phyloP scores from a whole-genome alignment of 1,284 basidiomycete genomes.

The Ganoderma multipileum region DNA sequence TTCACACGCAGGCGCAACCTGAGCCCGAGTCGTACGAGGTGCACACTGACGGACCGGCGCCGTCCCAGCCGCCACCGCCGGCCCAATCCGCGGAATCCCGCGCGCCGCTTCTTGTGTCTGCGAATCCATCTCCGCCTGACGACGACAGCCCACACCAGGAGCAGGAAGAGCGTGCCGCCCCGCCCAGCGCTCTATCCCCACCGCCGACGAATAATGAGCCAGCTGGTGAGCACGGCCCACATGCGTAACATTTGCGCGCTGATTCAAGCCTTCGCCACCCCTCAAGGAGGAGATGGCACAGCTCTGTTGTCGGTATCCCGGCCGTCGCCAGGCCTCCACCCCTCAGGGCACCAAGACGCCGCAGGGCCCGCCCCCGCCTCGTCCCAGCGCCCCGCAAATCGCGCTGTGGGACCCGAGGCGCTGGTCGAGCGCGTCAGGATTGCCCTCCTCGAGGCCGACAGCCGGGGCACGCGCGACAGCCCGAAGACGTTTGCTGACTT shows the following conservation, averaged over 20 bases:
- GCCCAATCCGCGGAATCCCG: not conserved
- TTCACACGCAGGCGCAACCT: too few relatives aligned
- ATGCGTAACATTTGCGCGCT: not conserved
- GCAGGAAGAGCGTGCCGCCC: not conserved
- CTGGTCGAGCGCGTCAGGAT: not conserved
- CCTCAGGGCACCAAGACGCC: not conserved
- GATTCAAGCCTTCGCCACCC: not conserved
- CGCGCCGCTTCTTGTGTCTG: not conserved
- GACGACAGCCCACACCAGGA: not conserved
- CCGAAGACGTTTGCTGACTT: slow-evolving; percentile 1
- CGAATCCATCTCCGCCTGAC: not conserved
- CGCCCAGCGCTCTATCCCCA: not conserved
- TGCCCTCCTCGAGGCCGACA: not conserved
- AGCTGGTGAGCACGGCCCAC: not conserved
- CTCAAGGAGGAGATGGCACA: not conserved
- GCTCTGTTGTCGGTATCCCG: not conserved
- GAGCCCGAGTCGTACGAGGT: not conserved
- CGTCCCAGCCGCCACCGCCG: not conserved
- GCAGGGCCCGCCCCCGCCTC: not conserved
- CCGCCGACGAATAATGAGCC: not conserved
- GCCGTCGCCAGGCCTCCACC: not conserved
- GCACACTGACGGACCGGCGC: not conserved
- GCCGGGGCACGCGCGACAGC: not conserved
- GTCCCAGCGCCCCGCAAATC: too few relatives aligned
- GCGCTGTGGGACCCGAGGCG: not conserved